Conservation (phyloP, 2,329 filamentous ascomycete species). For the Fusarium fujikuroi region DNA sequence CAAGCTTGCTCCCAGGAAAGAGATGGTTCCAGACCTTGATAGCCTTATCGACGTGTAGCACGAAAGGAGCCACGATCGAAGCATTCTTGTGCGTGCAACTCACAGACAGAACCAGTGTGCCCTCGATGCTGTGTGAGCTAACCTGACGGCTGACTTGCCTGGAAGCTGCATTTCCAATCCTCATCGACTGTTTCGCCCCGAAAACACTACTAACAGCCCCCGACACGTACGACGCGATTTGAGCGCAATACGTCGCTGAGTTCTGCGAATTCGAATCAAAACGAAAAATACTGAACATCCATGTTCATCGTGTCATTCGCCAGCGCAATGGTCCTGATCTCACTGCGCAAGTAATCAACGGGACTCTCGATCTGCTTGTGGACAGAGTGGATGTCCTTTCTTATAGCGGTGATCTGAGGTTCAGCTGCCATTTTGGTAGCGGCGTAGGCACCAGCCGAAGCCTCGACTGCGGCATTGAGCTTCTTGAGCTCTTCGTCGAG, state of each 20-base stretch:
- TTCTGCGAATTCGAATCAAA: background rate
- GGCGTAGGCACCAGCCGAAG: background rate
- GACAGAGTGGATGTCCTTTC: background rate
- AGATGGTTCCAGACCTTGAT: slow-evolving; percentile 29
- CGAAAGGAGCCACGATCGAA: slow-evolving; percentile 15
- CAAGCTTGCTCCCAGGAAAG: background rate
- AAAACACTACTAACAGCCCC: background rate
- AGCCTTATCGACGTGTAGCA: slow-evolving; percentile 29
- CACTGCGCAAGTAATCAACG: slow-evolving; percentile 8
- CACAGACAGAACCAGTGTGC: slow-evolving; percentile 25
- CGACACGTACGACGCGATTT: background rate
- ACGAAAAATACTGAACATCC: slow-evolving; percentile 27
- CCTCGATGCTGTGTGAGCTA: background rate
- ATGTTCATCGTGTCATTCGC: slow-evolving; percentile 29
- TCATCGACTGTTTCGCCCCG: background rate
- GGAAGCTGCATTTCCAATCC: background rate
- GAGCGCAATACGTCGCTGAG: background rate
- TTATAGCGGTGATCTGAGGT: background rate
- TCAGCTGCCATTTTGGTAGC: background rate
- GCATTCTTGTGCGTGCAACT: slow-evolving; percentile 32
- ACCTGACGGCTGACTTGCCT: background rate
- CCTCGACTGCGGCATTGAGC: background rate
- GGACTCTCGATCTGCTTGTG: slow-evolving; percentile 21
- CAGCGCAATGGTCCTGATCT: slow-evolving; percentile 26
- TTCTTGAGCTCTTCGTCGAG: background rate